Base-by-base conservation (phyloP, 2,329 filamentous ascomycete species). In the Magnaporthiopsis poae region DNA sequence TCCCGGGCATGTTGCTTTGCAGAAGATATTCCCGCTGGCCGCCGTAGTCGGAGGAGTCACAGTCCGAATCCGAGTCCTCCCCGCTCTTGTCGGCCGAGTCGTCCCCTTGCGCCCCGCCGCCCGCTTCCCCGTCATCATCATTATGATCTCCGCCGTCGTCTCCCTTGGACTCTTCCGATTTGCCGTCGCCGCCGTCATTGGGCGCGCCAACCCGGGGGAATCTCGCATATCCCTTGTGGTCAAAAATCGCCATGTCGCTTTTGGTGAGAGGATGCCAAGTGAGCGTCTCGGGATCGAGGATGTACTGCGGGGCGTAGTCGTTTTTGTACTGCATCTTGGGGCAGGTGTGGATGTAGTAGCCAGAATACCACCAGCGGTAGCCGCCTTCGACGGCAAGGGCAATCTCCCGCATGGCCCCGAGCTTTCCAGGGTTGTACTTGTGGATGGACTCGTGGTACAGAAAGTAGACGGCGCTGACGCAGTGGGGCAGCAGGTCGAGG, bases 321-420 rank as follows among this genome's bases (percentile, higher is more conserved):
- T 88, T 89, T 79, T 95, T 95, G 80, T 95, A 95, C 71, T 83
- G 82, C 91, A 95, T 94, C 79, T 95, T 95, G 65, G 84, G 81
- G 72, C 90, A 94, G 66, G 80, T 86, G 74, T 93, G 90, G 68
- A 95, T 94, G 72, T 94, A 95, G 75, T 87, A 94, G 7, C 91
- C 88, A 7, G 83, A 88, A 76, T 94, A 95, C 84, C 91, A 95
- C 81, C 86, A 92, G 61, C 83, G 78, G 71, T 93, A 92, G 0
- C 85, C 88, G 7, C 80, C 80, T 72, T 94, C 90, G 2, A 82
- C 77, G 0, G 90, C 88, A 35, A 95, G 75, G 0, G 86, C 81
- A 68, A 91, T 89, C 75, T 95, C 91, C 68, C 88, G 80, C 68
- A 94, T 75, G 1, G 90, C 91, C 52, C 89, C 88, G 5, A 94